Evolutionary conservation across 768 basidiomycete species (phyloP), one percentile per base, ranked within the genome.

Genomic region (Pisolithus orientalis): DNA sequence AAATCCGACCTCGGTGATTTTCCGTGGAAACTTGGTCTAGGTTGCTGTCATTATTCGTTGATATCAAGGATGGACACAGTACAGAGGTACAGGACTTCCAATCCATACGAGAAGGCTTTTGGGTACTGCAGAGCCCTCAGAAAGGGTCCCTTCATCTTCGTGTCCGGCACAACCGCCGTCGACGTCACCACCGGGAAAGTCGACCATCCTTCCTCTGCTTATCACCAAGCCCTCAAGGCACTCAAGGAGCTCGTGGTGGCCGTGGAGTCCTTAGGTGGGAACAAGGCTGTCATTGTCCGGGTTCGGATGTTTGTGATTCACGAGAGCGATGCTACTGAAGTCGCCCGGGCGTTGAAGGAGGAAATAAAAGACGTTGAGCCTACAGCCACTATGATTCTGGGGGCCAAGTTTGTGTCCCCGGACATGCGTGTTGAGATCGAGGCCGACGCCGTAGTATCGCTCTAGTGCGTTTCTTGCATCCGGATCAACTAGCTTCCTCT

Each of bases 371-470:
- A 67, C 16, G 69, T 75, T 1, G 66, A 62, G 3, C 77, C 76
- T 6, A 74, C 75, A n/a, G 78, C 78, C 13, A 79, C 78, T 39
- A 78, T 80, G 75, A 73, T 80, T 38, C 62, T 79, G 34, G 79
- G 79, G 9, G 67, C 70, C 10, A 61, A 63, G 42, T 79, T 80
- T 53, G 76, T 79, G 13, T 63, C 67, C 38, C 49, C 63, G 6
- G 71, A 73, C 10, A 80, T 82, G 79, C 75, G 67, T 57, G 78
- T 80, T 6, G 80, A 80, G 56, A 78, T 80, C 38, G 79, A 80
- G 62, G 78, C 76, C 14, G 78, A 80, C 58, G 79, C 78, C 0
- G 60, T 78, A 11, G 3, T 21, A 31, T 31, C 34, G 10, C 31
- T 44, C 13, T 52, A 32, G 51, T 52, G 13, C 28, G 45, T 21